Conservation (phyloP, 2,329 filamentous ascomycete species). For the Colletotrichum sp. region DNA sequence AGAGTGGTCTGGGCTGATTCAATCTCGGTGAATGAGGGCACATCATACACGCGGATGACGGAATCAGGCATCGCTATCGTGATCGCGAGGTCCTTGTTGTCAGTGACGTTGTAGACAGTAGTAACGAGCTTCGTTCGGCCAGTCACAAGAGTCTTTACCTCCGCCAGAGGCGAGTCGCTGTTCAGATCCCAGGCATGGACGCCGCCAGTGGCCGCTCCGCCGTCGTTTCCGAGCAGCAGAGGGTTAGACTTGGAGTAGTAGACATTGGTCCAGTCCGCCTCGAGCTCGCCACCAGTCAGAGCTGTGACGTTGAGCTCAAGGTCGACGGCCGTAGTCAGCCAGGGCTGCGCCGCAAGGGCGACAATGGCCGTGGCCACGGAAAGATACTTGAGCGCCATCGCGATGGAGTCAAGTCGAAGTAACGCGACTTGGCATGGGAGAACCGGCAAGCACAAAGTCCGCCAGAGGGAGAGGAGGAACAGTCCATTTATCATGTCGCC, state of each 20-base stretch:
- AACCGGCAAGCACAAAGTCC: not conserved
- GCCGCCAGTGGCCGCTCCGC: constrained; percentile 45
- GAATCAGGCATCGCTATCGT: constrained; percentile 49
- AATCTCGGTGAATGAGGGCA: constrained; percentile 33
- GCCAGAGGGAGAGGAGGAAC: not conserved
- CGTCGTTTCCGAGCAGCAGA: constrained; percentile 51
- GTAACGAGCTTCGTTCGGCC: constrained; percentile 52
- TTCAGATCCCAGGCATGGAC: constrained; percentile 42
- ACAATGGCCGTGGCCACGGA: not conserved
- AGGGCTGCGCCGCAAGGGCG: constrained; percentile 5
- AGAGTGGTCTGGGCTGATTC: constrained; percentile 35
- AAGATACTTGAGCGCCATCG: constrained; percentile 14
- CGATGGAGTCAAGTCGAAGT: not conserved
- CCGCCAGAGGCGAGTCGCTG: constrained; percentile 31
- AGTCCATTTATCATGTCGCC: constrained; percentile 14
- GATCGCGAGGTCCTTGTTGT: constrained; percentile 38
- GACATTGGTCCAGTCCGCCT: constrained; percentile 45
- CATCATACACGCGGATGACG: constrained; percentile 42
- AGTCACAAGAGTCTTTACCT: constrained; percentile 35
- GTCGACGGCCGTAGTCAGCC: not conserved
- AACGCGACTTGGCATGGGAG: constrained; percentile 8
- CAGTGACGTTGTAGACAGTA: constrained; percentile 39
- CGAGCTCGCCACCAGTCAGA: constrained; percentile 35
- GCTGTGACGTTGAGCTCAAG: constrained; percentile 33
- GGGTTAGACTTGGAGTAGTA: constrained; percentile 40